Evolutionary conservation across 2,329 filamentous ascomycete species (phyloP).

Genomic region (Colletotrichum destructivum): DNA sequence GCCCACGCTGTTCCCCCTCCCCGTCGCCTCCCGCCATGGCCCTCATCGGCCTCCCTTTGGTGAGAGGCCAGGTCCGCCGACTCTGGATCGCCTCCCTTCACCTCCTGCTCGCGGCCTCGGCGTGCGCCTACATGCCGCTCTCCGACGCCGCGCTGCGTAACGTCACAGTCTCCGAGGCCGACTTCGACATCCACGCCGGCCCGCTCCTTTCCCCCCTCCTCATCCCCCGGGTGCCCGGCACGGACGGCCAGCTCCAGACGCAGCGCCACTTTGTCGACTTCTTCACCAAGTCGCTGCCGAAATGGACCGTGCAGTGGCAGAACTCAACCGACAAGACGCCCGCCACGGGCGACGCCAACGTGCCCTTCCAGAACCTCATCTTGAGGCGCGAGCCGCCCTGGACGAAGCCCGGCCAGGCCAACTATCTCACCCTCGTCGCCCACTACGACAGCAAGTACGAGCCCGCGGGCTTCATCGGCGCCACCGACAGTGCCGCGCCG

Average conservation of each 20-base stretch:
- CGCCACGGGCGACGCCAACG: slow-evolving; percentile 70
- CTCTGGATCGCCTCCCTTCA: slow-evolving; percentile 38
- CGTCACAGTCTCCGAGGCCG: slow-evolving; percentile 74
- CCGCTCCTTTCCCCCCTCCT: slow-evolving; percentile 82
- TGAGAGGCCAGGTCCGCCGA: slow-evolving; percentile 34
- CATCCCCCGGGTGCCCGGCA: slow-evolving; percentile 81
- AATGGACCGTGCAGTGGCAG: slow-evolving; percentile 80
- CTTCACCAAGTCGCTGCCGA: slow-evolving; percentile 76
- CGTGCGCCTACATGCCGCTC: slow-evolving; percentile 59
- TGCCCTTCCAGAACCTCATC: slow-evolving; percentile 85
- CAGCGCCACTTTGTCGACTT: slow-evolving; percentile 82
- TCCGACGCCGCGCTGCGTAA: slow-evolving; percentile 76
- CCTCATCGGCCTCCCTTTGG: slow-evolving; percentile 30
- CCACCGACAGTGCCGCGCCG: slow-evolving; percentile 86
- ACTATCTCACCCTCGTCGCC: slow-evolving; percentile 82
- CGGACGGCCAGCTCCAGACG: slow-evolving; percentile 75
- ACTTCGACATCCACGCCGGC: slow-evolving; percentile 79
- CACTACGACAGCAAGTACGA: slow-evolving; percentile 86
- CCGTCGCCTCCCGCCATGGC: slow-evolving; percentile 36
- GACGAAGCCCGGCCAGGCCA: slow-evolving; percentile 77
- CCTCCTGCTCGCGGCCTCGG: slow-evolving; percentile 47
- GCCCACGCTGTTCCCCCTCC: slow-evolving; percentile 4
- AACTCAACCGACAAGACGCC: slow-evolving; percentile 83
- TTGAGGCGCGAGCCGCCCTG: slow-evolving; percentile 85
- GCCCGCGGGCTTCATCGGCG: slow-evolving; percentile 84